Percentiles rank a stretch among this genome's conserved stretches.
Conservation (phyloP, 257 asterid genomes). For the Fraxinus pennsylvanica region DNA sequence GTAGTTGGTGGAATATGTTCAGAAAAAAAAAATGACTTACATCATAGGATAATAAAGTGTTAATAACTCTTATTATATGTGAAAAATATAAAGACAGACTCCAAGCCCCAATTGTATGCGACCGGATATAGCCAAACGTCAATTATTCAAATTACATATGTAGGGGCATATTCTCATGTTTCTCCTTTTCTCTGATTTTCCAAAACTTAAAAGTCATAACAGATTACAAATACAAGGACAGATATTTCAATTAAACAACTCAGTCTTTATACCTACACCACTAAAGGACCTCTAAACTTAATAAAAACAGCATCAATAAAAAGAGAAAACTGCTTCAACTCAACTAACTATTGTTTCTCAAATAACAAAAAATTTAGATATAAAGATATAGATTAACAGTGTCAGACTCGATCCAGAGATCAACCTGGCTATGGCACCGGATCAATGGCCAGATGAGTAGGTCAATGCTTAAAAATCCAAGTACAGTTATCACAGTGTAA, state of each 20-base stretch:
- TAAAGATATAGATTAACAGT: background rate
- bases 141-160: background rate
- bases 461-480: too few species aligned
- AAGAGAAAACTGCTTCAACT: background rate
- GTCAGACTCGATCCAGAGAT: too few species aligned
- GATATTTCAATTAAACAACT: background rate
- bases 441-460: too few species aligned
- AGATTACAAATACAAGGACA: background rate
- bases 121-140: background rate
- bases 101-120: background rate
- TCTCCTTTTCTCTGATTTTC: background rate
- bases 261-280: background rate
- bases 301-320: too few species aligned
- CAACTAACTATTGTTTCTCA: background rate
- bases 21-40: background rate
- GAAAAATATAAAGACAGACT: background rate
- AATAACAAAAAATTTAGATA: too few species aligned
- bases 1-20: background rate
- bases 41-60: background rate
- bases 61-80: background rate
- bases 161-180: background rate
- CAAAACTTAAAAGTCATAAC: background rate
- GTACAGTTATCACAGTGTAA: too few species aligned
- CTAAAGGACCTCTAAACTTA: background rate
- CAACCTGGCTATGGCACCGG: too few species aligned